phyloP scores from a whole-genome alignment of 2,329 filamentous ascomycete species.

The Venturia aucupariae region DNA sequence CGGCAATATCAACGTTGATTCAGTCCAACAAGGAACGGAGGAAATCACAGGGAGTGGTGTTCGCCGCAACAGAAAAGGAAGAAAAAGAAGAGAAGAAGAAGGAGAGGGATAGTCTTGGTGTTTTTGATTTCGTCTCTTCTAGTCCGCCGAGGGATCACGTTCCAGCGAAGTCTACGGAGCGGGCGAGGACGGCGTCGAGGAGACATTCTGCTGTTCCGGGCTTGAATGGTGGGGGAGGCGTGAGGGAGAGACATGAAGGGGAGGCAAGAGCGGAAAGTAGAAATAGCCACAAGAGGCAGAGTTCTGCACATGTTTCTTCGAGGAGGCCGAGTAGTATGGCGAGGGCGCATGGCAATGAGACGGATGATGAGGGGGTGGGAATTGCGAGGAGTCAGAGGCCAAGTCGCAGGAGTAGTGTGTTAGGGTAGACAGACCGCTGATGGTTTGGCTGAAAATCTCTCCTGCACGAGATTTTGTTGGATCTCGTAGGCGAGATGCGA shows the following conservation, averaged over 20 bases:
- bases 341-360: slow-evolving; percentile 15
- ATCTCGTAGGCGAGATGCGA: no score
- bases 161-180: slow-evolving; percentile 24
- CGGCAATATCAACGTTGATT: slow-evolving; percentile 4
- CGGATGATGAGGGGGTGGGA: slow-evolving; percentile 16
- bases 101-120: slow-evolving; percentile 21
- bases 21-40: not conserved
- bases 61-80: not conserved
- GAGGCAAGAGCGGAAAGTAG: slow-evolving; percentile 8
- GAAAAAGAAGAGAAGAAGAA: not conserved
- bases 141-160: slow-evolving; percentile 22
- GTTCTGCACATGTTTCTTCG: slow-evolving; percentile 18
- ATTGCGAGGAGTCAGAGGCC: slow-evolving; percentile 23
- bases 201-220: slow-evolving; percentile 27
- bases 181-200: slow-evolving; percentile 21
- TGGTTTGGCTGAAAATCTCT: no score
- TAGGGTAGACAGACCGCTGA: slow-evolving; percentile 17
- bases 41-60: not conserved
- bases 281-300: slow-evolving; percentile 17
- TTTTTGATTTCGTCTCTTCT: slow-evolving; percentile 29
- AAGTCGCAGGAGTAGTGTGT: slow-evolving; percentile 34
- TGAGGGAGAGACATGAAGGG: slow-evolving; percentile 11
- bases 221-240: slow-evolving; percentile 12
- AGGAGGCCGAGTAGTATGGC: not conserved
- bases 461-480: not conserved